phyloP scores from a whole-genome alignment of 177 flowering plant genomes.

The Vitis hybrid region DNA sequence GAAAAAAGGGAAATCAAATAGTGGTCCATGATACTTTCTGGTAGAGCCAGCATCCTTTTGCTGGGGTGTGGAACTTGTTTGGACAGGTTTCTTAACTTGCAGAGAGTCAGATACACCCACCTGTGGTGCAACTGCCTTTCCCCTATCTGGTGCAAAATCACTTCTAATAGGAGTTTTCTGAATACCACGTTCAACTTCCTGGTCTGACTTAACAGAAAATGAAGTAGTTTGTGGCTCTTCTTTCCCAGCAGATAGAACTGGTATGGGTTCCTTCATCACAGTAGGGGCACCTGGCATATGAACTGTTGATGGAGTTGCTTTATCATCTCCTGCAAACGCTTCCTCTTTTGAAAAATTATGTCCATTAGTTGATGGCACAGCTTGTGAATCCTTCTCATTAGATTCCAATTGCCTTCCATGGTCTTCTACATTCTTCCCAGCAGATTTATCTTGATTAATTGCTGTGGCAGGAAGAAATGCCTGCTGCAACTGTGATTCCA shows the following conservation, averaged over 20 bases:
- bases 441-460: conserved; percentile 45
- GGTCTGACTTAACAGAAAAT: conserved; percentile 58
- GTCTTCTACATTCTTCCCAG: conserved; percentile 51
- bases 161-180: conserved; percentile 42
- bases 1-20: conserved; percentile 93
- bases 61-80: conserved; percentile 44
- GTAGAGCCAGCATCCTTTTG: conserved; percentile 64
- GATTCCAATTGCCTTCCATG: conserved; percentile 43
- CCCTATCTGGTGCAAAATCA: conserved; percentile 60
- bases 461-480: conserved; percentile 40
- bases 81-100: conserved; percentile 65
- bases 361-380: conserved; percentile 31
- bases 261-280: conserved; percentile 43
- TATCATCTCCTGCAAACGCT: conserved; percentile 47
- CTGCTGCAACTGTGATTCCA: conserved; percentile 68
- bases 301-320: conserved; percentile 28
- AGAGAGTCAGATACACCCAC: conserved; percentile 44
- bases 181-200: conserved; percentile 51
- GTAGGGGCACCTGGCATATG: conserved; percentile 35
- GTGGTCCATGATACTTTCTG: conserved; percentile 93
- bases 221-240: conserved; percentile 51
- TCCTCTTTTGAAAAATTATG: conserved; percentile 47
- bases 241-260: conserved; percentile 44
- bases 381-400: conserved; percentile 51
- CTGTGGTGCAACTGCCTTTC: conserved; percentile 55